These are phyloP conservation scores for Aciculosporium take DNA, from an alignment of 2,329 filamentous ascomycete genomes.

Conservation along the genomic window DNA sequence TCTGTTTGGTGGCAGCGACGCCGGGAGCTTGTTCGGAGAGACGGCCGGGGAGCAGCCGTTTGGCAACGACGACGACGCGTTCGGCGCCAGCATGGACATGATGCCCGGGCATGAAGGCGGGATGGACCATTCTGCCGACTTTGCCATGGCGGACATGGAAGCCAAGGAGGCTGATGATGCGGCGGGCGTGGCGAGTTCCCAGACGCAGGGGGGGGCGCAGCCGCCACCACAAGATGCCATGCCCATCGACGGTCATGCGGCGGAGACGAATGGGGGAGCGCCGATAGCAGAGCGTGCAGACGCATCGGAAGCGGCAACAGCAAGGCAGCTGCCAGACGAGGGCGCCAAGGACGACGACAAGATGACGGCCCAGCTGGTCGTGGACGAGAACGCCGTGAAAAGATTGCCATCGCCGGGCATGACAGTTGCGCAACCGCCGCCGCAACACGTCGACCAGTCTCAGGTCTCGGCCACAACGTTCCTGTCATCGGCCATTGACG, in stretches of 20 bases:
- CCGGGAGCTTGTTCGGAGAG: constrained; percentile 80
- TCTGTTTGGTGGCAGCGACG: constrained; percentile 66
- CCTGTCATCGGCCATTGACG: constrained; percentile 76
- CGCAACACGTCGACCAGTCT: constrained; percentile 34
- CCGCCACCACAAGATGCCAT: constrained; percentile 6
- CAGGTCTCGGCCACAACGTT: constrained; percentile 66
- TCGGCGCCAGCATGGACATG: constrained; percentile 57
- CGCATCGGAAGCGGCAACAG: not conserved
- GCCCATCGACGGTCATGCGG: constrained; percentile 6
- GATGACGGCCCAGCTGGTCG: not conserved
- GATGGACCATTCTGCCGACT: constrained; percentile 29
- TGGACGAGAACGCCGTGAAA: constrained; percentile 8
- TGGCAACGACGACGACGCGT: constrained; percentile 72
- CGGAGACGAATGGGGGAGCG: not conserved
- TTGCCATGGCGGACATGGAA: constrained; percentile 25
- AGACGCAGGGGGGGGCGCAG: constrained; percentile 1
- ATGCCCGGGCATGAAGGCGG: constrained; percentile 24
- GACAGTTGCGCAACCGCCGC: constrained; percentile 23
- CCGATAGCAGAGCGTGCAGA: not conserved
- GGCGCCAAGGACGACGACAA: not conserved
- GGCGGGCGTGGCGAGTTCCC: not conserved
- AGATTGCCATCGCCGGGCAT: constrained; percentile 12
- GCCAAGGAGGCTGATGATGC: not conserved
- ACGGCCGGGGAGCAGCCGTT: constrained; percentile 47
- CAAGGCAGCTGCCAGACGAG: constrained; percentile 1